phyloP scores from a whole-genome alignment of 2,329 filamentous ascomycete genomes.

The Apiospora marii region DNA sequence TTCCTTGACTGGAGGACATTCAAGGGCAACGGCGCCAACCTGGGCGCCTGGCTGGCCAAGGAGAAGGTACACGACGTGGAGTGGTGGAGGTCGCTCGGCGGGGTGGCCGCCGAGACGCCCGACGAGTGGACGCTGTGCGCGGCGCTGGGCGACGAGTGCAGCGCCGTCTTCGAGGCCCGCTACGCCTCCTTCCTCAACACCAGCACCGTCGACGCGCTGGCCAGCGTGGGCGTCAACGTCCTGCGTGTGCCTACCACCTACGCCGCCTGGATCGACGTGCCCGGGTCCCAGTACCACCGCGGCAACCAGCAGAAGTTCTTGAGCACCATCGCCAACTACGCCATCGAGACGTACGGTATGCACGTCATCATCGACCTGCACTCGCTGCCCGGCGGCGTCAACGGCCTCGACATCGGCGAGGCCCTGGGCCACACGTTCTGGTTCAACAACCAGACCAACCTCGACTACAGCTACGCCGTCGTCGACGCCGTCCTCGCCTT shows the following conservation, averaged over 20 bases:
- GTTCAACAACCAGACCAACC: conserved; percentile 45
- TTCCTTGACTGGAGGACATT: conserved; percentile 32
- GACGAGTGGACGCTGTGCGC: conserved; percentile 47
- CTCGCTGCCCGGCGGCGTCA: conserved; percentile 33
- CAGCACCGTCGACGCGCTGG: conserved; percentile 43
- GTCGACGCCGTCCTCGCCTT: conserved; percentile 43
- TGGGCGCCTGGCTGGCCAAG: conserved; percentile 45
- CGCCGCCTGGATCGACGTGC: conserved; percentile 46
- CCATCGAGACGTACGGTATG: conserved; percentile 44
- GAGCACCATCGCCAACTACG: conserved; percentile 43
- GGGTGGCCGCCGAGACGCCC: conserved; percentile 28
- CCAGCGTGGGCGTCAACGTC: conserved; percentile 40
- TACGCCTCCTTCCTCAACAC: conserved; percentile 43
- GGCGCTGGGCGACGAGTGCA: conserved; percentile 39
- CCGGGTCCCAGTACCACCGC: conserved; percentile 42
- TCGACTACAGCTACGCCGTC: conserved; percentile 43
- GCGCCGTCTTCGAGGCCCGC: conserved; percentile 39
- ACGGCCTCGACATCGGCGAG: conserved; percentile 43
- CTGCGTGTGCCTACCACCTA: conserved; percentile 47
- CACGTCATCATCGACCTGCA: conserved; percentile 46
- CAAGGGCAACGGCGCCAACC: conserved; percentile 36
- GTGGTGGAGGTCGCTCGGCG: conserved; percentile 38
- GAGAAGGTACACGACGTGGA: conserved; percentile 39
- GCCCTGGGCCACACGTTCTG: conserved; percentile 40
- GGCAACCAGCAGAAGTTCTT: conserved; percentile 43